A percentile compares a stretch with the other conserved stretches of the same genome.
These are phyloP conservation scores for Pyricularia pennisetigena DNA, from an alignment of 2,329 filamentous ascomycete species.

Conservation along the genomic window DNA sequence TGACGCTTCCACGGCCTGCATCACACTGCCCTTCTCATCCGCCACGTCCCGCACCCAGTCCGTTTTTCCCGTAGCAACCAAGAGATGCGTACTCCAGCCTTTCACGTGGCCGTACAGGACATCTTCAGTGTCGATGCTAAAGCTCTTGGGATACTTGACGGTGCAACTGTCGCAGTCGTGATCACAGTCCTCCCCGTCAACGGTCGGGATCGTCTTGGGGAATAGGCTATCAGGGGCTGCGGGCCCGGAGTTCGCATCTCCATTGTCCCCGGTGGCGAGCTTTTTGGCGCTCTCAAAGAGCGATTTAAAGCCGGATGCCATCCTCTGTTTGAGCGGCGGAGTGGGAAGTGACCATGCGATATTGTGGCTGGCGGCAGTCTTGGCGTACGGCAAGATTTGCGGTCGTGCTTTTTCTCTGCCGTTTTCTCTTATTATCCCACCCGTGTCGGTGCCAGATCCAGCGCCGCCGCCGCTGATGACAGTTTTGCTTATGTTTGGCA, in stretches of 20 bases:
- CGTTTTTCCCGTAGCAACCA: constrained; percentile 90
- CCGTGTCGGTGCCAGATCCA: background rate
- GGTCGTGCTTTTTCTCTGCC: background rate
- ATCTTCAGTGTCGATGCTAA: constrained; percentile 68
- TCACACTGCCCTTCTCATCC: constrained; percentile 78
- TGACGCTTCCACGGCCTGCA: constrained; percentile 59
- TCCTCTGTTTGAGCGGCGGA: constrained; percentile 17
- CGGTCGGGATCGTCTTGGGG: constrained; percentile 57
- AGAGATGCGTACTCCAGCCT: constrained; percentile 78
- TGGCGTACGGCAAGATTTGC: background rate
- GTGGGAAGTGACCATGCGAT: background rate
- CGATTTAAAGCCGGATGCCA: constrained; percentile 32
- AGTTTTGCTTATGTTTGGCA: background rate
- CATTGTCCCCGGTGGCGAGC: constrained; percentile 18
- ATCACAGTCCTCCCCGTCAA: constrained; percentile 82
- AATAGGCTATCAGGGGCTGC: constrained; percentile 47
- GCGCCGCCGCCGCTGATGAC: background rate
- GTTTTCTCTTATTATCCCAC: background rate
- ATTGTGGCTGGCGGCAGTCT: background rate
- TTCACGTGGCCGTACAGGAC: constrained; percentile 77
- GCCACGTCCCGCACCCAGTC: constrained; percentile 89
- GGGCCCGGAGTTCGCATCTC: background rate
- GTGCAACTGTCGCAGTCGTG: constrained; percentile 80
- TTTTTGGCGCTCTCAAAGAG: constrained; percentile 27
- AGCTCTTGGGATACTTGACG: constrained; percentile 61